Percentiles rank a stretch among this genome's conserved stretches.
These are phyloP conservation scores for Bauhinia variegata DNA, from an alignment of 306 rosid genomes.

Conservation along the genomic window DNA sequence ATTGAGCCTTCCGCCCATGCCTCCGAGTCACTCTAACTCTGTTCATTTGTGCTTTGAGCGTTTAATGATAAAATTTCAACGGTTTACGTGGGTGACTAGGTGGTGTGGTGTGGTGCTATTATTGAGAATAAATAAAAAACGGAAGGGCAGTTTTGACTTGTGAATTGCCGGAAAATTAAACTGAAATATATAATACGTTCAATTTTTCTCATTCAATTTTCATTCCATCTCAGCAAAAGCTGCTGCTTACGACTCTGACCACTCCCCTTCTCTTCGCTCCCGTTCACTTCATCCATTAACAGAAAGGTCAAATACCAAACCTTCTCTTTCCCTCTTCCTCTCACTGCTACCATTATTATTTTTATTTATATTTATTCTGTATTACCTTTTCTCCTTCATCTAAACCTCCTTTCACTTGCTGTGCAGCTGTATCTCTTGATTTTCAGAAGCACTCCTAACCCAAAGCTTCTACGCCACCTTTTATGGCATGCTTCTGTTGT, in stretches of 20 bases:
- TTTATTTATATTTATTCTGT: not conserved
- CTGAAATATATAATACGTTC: not conserved
- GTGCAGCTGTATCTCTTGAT: not conserved
- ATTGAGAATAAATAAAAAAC: not conserved
- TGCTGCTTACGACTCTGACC: constrained; percentile 17
- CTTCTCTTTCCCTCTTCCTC: constrained; percentile 18
- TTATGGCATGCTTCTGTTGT: constrained; percentile 18
- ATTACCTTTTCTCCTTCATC: not conserved
- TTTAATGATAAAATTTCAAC: not conserved
- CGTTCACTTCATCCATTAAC: constrained; percentile 9
- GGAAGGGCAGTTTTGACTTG: constrained; percentile 20
- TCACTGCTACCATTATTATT: not conserved
- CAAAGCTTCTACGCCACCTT: constrained; percentile 15
- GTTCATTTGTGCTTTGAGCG: no score
- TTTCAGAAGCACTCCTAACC: not conserved
- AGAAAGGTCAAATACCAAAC: constrained; percentile 27
- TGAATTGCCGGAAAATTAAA: not conserved
- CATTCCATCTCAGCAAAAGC: not conserved
- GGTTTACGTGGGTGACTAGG: not conserved
- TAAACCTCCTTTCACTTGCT: constrained; percentile 8
- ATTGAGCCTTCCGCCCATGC: no score
- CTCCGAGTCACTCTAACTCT: no score
- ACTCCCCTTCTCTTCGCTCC: constrained; percentile 22
- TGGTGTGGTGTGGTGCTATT: no score
- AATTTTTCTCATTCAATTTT: constrained; percentile 6